Base-by-base conservation (phyloP, 2,329 filamentous ascomycete genomes). In the Pyrenophora tritici-repentis region DNA sequence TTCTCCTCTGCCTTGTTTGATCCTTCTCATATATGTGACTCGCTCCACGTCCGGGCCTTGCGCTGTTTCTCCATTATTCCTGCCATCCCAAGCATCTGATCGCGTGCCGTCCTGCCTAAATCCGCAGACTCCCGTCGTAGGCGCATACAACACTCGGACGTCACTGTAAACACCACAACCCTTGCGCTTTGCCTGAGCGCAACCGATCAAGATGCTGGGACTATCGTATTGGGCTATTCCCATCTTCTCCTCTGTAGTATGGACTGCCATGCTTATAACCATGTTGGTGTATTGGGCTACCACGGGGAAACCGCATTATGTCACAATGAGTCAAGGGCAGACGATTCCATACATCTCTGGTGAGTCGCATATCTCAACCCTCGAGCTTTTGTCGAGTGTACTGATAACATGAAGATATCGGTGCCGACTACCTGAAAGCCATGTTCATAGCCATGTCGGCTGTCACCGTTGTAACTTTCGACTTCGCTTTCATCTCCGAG, bases 401-500 rank as follows among this genome's bases (percentile, higher is more conserved):
- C 58, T 66, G 42, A 68, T 62, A 73, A 72, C 31, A 26, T 32
- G 6, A 50, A 60, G 83, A 87, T 64, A 74, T 86, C 49, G 85
- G 83, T 42, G 84, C 84, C 0, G 74, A 78, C 44, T 73, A 78
- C 22, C 80, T 92, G 14, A 89, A 92, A 69, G 89, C 90, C 2
- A 80, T 93, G 55, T 94, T 94, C 78, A 86, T 94, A 65, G 79
- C 86, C 29, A 87, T 89, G 62, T 86, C 83, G 65, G 77, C 80
- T 46, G 76, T 90, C 31, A 91, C 89, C 4, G 88, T 90, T 17
- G 78, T 95, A 41, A 86, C 89, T 55, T 87, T 99, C 66, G 89
- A 96, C 75, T 75, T 90, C 7, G 85, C 88, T 20, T 94, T 99
- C 69, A 73, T 89, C 45, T 79, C 88, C 12, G 93, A 97, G 76